Evolutionary conservation across 768 basidiomycete species (phyloP).

Genomic region (Lanmaoa pseudosensibilis): DNA sequence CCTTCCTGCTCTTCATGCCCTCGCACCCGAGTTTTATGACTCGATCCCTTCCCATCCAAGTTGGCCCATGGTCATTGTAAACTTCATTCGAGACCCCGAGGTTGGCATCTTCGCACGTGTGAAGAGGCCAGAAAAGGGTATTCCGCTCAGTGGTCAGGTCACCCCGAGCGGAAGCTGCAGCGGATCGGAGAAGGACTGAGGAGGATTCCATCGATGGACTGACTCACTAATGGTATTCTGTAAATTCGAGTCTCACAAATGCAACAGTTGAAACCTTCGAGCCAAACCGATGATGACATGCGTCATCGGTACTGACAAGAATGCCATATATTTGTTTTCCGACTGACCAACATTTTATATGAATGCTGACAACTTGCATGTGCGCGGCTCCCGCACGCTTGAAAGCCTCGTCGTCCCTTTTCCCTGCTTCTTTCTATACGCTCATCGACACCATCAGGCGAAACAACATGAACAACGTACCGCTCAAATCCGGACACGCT

Average conservation of each 20-base stretch:
- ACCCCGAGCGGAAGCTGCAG: conserved; percentile 11
- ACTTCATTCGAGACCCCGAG: conserved; percentile 88
- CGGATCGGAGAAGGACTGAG: conserved; percentile 20
- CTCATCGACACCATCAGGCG: conserved; percentile 21
- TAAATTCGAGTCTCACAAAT: conserved; percentile 15
- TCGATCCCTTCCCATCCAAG: conserved; percentile 81
- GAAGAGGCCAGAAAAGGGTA: conserved; percentile 60
- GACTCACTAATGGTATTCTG: conserved; percentile 13
- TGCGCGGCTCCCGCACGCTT: conserved; percentile 7
- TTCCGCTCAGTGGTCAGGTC: conserved; percentile 17
- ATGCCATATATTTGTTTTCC: conserved; percentile 14
- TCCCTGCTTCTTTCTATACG: conserved; percentile 19
- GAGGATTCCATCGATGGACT: conserved; percentile 2
- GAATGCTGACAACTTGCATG: conserved; percentile 17
- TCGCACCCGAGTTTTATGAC: conserved; percentile 94
- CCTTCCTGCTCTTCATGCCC: conserved; percentile 73
- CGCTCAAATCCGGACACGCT: conserved; percentile 20
- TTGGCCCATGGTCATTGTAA: conserved; percentile 93
- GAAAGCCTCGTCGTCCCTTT: conserved; percentile 13
- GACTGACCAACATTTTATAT: conserved; percentile 3
- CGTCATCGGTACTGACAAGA: conserved; percentile 1
- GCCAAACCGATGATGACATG: neutral
- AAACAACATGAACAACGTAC: conserved; percentile 18
- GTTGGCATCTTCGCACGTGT: conserved; percentile 89
- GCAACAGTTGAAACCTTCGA: neutral